Percentiles rank a stretch among this genome's conserved stretches.
Conservation (phyloP, 495 filamentous ascomycete species). For the Entonaema liquescens region DNA sequence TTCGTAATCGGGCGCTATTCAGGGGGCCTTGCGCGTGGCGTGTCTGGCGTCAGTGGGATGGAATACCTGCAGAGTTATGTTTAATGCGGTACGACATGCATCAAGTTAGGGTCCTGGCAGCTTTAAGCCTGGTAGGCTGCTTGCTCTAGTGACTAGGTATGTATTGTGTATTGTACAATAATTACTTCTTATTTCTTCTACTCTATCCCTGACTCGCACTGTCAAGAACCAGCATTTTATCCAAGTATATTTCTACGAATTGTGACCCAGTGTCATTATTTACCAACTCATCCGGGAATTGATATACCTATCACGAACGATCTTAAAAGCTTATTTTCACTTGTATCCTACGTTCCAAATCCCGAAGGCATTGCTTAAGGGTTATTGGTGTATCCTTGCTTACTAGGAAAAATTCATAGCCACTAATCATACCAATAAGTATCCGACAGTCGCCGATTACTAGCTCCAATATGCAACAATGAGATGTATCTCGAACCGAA, state of each 20-base stretch:
- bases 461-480: constrained; percentile 34
- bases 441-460: constrained; percentile 37
- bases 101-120: constrained; percentile 21
- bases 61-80: constrained; percentile 30
- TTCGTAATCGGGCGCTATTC: constrained; percentile 11
- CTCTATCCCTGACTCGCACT: constrained; percentile 18
- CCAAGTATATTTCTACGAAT: background rate
- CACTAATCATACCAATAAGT: constrained; percentile 14
- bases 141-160: background rate
- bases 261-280: constrained; percentile 27
- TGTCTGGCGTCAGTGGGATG: constrained; percentile 37
- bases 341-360: constrained; percentile 26
- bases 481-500: constrained; percentile 23
- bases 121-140: background rate
- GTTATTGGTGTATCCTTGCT: constrained; percentile 18
- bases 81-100: constrained; percentile 34
- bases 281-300: constrained; percentile 29
- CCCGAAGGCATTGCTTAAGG: constrained; percentile 18
- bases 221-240: constrained; percentile 27
- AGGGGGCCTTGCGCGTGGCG: constrained; percentile 41
- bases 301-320: constrained; percentile 23
- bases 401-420: constrained; percentile 28
- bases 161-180: background rate
- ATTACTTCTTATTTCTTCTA: background rate
- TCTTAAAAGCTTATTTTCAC: constrained; percentile 33